Evolutionary conservation across 768 basidiomycete species (phyloP), one percentile per base, ranked within the genome.

Genomic region (Astraeus odoratus): DNA sequence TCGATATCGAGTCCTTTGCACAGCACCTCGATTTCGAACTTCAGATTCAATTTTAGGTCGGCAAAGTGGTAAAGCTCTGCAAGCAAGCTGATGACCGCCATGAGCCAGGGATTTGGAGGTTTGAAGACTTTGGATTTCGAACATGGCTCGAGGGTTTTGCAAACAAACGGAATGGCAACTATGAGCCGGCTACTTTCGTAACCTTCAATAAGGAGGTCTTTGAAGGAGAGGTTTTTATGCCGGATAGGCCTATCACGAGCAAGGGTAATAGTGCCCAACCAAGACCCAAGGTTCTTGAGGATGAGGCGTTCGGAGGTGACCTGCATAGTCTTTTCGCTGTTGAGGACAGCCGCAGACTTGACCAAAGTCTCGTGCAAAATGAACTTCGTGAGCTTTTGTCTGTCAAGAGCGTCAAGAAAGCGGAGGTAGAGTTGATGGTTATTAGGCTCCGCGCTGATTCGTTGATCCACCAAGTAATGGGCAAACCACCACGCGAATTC

Each of bases 41-140:
- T 98, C 61, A 93, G 76, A 60, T 97, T 96, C 44, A 98, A 72
- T 67, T 95, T 95, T 50, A 98, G 75, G 55, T 98, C 94, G 4
- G 92, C 95, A 56, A 85, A 94, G 61, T 94, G 89, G 64, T 99
- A 98, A n/a, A 99, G 76, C 62, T 99, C 96, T 35, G 82, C 88
- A 36, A 98, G 77, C 34, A 98, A 73, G 52, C 86, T 81, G 56
- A 98, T 73, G 51, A 99, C 88, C 0, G 88, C 94, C 86, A 97
- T 94, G 40, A 99, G 68, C 96, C 96, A 99, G 2, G 96, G 96
- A 63, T 97, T 99, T 20, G 96, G 96, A 16, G 92, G 86, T 57
- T 78, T 85, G 78, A 99, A 99, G 22, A 98, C 87, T 52, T 74
- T 83, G 25, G 95, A 98, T 58, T 84, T 82, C 39, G 83, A 76